phyloP scores from a whole-genome alignment of 306 rosid genomes.

The Crotalaria pallida region DNA sequence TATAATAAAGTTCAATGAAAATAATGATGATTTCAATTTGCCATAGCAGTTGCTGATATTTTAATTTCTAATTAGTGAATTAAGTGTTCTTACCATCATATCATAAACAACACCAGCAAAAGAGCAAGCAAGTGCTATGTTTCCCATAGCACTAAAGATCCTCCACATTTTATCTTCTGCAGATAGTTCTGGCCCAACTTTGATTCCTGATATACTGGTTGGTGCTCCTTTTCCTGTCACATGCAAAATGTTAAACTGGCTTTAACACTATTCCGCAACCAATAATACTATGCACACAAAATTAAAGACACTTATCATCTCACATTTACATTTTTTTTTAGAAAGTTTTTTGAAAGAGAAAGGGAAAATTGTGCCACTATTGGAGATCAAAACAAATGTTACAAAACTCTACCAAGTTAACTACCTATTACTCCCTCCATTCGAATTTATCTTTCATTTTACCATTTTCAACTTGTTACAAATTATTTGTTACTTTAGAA shows the following conservation, averaged over 20 bases:
- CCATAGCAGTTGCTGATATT: neutral
- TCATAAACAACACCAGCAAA: conserved; percentile 47
- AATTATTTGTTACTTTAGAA: no score
- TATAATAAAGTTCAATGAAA: no score
- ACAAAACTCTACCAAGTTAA: no score
- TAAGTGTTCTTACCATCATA: conserved; percentile 38
- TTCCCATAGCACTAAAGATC: conserved; percentile 56
- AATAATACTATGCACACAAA: no score
- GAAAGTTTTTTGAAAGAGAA: no score
- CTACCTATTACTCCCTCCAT: no score
- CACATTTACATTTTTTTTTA: no score
- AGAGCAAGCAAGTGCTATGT: conserved; percentile 65
- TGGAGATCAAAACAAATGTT: no score
- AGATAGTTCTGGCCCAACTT: conserved; percentile 31
- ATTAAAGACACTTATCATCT: neutral
- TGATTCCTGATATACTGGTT: conserved; percentile 28
- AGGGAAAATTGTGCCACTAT: no score
- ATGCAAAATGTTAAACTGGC: neutral
- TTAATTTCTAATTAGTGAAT: neutral
- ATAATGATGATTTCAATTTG: neutral
- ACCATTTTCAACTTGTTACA: no score
- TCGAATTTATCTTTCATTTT: no score
- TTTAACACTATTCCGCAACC: neutral
- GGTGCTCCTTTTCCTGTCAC: conserved; percentile 38
- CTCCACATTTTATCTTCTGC: conserved; percentile 49